These are phyloP conservation scores for Escallonia rubra DNA, from an alignment of 129 eudicot species.

Conservation along the genomic window DNA sequence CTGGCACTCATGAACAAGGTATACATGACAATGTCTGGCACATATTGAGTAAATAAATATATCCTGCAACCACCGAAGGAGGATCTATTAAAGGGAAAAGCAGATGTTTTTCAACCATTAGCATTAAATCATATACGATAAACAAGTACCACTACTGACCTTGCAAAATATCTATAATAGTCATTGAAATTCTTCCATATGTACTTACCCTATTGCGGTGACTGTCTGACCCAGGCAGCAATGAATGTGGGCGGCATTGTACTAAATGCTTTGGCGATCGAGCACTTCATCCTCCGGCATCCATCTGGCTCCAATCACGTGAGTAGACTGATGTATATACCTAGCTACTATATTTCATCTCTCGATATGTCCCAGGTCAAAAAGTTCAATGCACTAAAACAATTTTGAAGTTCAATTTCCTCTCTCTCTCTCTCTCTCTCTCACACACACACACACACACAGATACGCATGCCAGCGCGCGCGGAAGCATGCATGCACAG, in stretches of 20 bases:
- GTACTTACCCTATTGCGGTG: neutral
- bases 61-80: neutral
- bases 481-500: no score
- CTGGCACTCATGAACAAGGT: slow-evolving; percentile 80
- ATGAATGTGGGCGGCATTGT: slow-evolving; percentile 83
- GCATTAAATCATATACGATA: neutral
- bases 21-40: neutral
- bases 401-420: no score
- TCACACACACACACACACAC: no score
- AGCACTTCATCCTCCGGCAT: slow-evolving; percentile 79
- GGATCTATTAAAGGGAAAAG: neutral
- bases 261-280: slow-evolving; percentile 79
- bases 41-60: neutral
- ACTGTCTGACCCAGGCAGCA: slow-evolving; percentile 53
- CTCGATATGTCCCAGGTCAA: no score
- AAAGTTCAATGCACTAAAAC: no score
- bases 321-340: slow-evolving; percentile 23
- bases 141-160: no score
- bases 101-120: neutral
- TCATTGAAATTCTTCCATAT: neutral
- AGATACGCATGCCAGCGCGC: no score
- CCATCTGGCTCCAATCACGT: slow-evolving; percentile 62
- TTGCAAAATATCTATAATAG: no score
- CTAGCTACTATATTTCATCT: neutral
- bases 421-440: no score